Evolutionary conservation across 345 rosid species (phyloP), one percentile per base, ranked within the genome.

Genomic region (Dovyalis caffra): DNA sequence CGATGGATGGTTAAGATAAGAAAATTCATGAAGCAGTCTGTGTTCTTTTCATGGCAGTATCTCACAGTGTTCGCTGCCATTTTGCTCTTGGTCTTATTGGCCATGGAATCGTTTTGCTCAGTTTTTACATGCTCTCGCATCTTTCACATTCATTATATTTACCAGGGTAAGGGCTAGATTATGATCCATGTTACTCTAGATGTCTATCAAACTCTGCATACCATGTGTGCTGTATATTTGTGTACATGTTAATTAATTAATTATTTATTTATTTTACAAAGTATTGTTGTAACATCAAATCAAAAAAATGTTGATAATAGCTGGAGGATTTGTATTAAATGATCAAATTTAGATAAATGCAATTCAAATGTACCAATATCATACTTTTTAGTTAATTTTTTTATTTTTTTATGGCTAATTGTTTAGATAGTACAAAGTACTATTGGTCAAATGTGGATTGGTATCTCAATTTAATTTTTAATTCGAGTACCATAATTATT

Each of bases 11-110:
- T 92, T n/a, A 92, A 69, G 72, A 16, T 84, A 1, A 70, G 81
- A 53, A 88, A 73, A 32, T 76, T 87, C 53, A 35, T 86, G 65
- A 83, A 80, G 72, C 74, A 26, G 20, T 86, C 86, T 75, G 85
- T 91, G 71, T 80, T 86, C 60, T 79, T 85, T 73, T 89, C 98
- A 12, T 92, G 98, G 97, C 87, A 88, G 74, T 66, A 83, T 31
- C 76, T 92, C 18, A 87, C 89, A 0, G 71, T 88, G 67, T 12
- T 86, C 1, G 92, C 83, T 2, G 87, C 90, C 0, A 58, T 89
- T 71, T 68, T 84, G 80, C 69, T 95, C n/a, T 40, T 92, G 79
- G 2, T 86, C 8, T 64, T 93, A 78, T 71, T 84, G 84, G 58
- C 88, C 3, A 61, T 87, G 5, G 90, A 87, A 70, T 77, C 90